Evolutionary conservation across 306 rosid genomes (phyloP).

Genomic region (Inga oerstediana): DNA sequence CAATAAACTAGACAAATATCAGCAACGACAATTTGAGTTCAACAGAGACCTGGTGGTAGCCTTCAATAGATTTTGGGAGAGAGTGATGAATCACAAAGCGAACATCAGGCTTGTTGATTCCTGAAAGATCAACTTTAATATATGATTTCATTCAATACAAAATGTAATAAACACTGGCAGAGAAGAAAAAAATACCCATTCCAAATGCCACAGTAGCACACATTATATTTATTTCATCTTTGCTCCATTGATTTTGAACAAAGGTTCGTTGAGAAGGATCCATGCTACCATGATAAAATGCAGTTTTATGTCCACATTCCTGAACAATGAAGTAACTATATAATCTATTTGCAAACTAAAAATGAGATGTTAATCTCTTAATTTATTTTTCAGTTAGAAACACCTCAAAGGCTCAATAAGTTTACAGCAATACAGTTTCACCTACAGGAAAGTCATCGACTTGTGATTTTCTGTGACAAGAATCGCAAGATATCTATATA

Average conservation of each 20-base stretch:
- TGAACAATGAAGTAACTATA: constrained; percentile 46
- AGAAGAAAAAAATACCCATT: constrained; percentile 76
- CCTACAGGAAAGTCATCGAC: constrained; percentile 14
- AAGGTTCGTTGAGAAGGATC: constrained; percentile 85
- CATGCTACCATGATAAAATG: constrained; percentile 96
- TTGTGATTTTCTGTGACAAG: constrained; percentile 7
- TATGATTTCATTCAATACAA: constrained; percentile 33
- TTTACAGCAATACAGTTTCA: constrained; percentile 14
- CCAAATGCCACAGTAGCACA: constrained; percentile 99
- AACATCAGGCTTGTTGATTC: constrained; percentile 98
- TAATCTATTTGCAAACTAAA: constrained; percentile 30
- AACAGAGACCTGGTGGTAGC: constrained; percentile 86
- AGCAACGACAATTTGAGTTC: constrained; percentile 19
- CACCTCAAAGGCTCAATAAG: not conserved
- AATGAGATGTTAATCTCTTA: not conserved
- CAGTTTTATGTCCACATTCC: constrained; percentile 95
- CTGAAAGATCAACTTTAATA: constrained; percentile 56
- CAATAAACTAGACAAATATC: constrained; percentile 12
- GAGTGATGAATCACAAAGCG: constrained; percentile 98
- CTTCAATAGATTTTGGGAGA: constrained; percentile 96
- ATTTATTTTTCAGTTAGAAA: constrained; percentile 23
- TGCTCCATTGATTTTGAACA: constrained; percentile 97
- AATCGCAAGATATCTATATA: not conserved
- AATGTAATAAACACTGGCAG: constrained; percentile 37
- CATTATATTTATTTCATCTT: constrained; percentile 89